A percentile compares a stretch with the other conserved stretches of the same genome.
Conservation (phyloP, 345 rosid species). For the Excoecaria cochinchinensis region DNA sequence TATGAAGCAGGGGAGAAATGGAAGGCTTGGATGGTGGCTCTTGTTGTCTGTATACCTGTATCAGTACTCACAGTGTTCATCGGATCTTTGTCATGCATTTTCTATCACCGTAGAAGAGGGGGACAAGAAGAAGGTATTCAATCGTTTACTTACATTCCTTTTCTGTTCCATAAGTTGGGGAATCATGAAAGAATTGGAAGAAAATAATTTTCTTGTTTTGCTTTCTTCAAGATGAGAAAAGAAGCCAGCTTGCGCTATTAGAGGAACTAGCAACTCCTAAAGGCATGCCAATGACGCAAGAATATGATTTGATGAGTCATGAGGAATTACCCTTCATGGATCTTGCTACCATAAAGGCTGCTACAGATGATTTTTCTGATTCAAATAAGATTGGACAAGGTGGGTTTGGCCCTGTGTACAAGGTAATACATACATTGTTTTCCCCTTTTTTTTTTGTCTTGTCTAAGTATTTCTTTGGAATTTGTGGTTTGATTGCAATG, state of each 20-base stretch:
- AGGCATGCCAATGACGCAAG: constrained; percentile 21
- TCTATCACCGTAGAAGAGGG: constrained; percentile 14
- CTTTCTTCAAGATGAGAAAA: constrained; percentile 23
- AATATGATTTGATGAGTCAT: constrained; percentile 24
- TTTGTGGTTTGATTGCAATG: background rate
- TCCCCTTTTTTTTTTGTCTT: too few relatives aligned
- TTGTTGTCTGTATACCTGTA: background rate
- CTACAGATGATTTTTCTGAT: constrained; percentile 18
- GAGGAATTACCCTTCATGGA: constrained; percentile 24
- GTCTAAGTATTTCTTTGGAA: background rate
- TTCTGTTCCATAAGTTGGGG: background rate
- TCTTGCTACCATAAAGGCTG: background rate
- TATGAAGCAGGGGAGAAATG: constrained; percentile 27
- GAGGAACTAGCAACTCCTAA: constrained; percentile 26
- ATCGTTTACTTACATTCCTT: background rate
- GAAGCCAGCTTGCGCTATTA: constrained; percentile 19
- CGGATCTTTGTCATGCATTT: constrained; percentile 5
- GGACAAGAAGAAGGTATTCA: constrained; percentile 21
- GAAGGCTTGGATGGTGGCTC: constrained; percentile 24
- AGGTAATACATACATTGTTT: background rate
- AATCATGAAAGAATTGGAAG: background rate
- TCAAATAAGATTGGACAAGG: constrained; percentile 22
- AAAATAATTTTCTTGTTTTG: background rate
- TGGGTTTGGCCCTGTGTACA: constrained; percentile 19
- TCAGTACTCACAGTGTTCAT: constrained; percentile 16